Percentiles rank a stretch among this genome's conserved stretches.
Conservation (phyloP, 2,329 filamentous ascomycete species). For the Dactylonectria estremocensis region DNA sequence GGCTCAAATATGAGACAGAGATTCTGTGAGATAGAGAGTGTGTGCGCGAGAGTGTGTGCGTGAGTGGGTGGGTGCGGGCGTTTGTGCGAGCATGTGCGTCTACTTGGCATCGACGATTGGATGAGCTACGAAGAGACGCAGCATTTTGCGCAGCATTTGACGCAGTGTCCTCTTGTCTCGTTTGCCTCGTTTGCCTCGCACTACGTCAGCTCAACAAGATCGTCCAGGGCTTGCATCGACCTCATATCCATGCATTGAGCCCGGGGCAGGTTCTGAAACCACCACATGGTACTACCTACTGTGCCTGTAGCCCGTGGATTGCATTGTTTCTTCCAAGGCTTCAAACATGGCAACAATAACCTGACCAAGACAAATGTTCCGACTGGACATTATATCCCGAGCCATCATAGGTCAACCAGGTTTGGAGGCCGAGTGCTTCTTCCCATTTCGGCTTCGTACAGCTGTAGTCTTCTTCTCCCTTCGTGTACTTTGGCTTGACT, state of each 20-base stretch:
- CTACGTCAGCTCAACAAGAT: constrained; percentile 1
- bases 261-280: neutral
- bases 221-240: constrained; percentile 22
- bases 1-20: too few species aligned
- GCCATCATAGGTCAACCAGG: neutral
- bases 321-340: neutral
- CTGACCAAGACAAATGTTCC: neutral
- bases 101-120: constrained; percentile 6
- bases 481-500: neutral
- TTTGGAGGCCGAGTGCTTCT: neutral
- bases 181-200: neutral
- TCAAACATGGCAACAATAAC: neutral
- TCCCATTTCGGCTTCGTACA: constrained; percentile 12
- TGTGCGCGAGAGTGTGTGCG: neutral
- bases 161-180: neutral
- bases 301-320: constrained; percentile 11
- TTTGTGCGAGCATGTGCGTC: neutral
- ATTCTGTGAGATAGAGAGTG: too few species aligned
- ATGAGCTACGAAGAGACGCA: neutral
- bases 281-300: constrained; percentile 4
- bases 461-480: neutral
- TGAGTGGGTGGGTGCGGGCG: neutral
- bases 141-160: neutral
- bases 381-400: neutral
- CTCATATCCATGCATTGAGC: constrained; percentile 14